Evolutionary conservation across 805 yeast species (phyloP), one percentile per base, ranked within the genome.

Genomic region (Myxozyma neglecta): DNA sequence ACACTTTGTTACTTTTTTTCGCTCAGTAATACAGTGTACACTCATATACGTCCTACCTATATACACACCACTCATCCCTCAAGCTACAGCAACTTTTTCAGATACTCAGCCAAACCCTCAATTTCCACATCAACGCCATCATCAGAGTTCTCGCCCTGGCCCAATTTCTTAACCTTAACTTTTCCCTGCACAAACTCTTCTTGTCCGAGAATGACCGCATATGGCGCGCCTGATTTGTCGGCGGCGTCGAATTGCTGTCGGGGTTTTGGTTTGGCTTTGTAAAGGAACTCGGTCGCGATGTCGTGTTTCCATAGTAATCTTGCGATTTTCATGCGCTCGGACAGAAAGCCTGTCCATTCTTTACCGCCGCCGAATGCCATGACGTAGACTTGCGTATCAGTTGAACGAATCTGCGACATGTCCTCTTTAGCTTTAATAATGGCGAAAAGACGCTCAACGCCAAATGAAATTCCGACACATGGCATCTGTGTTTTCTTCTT

Each of bases 291-390:
- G 51, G 96, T 81, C 73, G 90, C 96, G 67, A 94, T 86, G 40
- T 94, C 97, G 8, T 87, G 88, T 45, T 80, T 80, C 99, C 99
- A 94, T 69, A 94, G 81, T 70, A 80, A 75, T 71, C 90, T 87
- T 57, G 97, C 85, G 51, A 94, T 83, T 36, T 81, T 70, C 97
- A 94, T 91, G 79, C 99, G 87, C 78, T 94, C 97, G 60, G 85
- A 83, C 71, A 94, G 79, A 78, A 89, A 90, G 6, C 98, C 99
- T 63, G 81, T 85, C 97, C 97, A 92, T 64, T 88, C 96, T 70
- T 89, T 89, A 71, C 98, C 99, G 71, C 97, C 98, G 68, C 99
- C 99, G 72, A 94, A 92, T 0, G 99, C 98, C 97, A 94, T 92
- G 53, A 94, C 87, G 72, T 81, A 94, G 13, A 90, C 98, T 75